Evolutionary conservation across 805 yeast genomes (phyloP).

Genomic region (Tetrapisispora pingtungensis): DNA sequence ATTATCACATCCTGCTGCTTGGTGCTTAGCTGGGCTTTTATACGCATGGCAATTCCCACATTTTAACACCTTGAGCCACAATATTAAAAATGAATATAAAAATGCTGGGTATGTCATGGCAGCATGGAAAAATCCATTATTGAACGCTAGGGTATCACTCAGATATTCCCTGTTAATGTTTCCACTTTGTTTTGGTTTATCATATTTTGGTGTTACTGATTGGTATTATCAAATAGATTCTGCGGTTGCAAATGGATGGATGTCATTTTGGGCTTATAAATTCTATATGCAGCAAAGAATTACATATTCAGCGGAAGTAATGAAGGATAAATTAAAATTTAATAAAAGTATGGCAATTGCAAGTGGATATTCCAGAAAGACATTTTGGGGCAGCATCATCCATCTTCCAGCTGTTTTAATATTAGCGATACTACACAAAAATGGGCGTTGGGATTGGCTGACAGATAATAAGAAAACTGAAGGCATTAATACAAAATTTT

Average conservation of each 20-base stretch:
- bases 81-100: constrained; percentile 77
- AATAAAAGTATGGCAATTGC: constrained; percentile 53
- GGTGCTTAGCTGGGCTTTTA: constrained; percentile 82
- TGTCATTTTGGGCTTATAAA: constrained; percentile 63
- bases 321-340: constrained; percentile 28
- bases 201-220: constrained; percentile 75
- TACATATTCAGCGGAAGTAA: constrained; percentile 38
- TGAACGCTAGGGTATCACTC: constrained; percentile 88
- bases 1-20: constrained; percentile 78
- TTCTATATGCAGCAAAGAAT: constrained; percentile 78
- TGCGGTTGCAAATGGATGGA: constrained; percentile 74
- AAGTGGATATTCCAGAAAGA: constrained; percentile 62
- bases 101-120: constrained; percentile 97
- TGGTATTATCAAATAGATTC: constrained; percentile 74
- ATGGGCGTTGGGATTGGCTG: constrained; percentile 86
- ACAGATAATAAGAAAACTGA: constrained; percentile 23
- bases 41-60: constrained; percentile 99
- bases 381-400: constrained; percentile 92
- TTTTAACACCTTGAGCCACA: constrained; percentile 84
- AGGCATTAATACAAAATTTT: not conserved
- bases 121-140: constrained; percentile 80
- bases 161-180: constrained; percentile 88
- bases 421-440: constrained; percentile 88
- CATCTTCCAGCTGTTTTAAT: constrained; percentile 85
- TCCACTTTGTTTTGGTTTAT: constrained; percentile 78